Evolutionary conservation across 345 rosid genomes (phyloP).

Genomic region (Trapa incisa): DNA sequence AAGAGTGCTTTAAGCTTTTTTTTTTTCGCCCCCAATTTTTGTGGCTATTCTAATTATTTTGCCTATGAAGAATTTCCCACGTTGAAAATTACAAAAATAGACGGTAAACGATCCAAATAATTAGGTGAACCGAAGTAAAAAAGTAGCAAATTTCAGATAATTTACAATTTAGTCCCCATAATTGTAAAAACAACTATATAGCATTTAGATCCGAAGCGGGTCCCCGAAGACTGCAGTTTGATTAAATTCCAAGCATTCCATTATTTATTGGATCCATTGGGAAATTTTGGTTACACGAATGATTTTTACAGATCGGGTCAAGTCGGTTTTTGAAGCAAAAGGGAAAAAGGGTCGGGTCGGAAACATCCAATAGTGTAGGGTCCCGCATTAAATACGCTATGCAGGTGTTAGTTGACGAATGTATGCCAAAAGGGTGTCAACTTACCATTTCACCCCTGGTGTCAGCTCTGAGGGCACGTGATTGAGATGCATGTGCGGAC

Average conservation of each 20-base stretch:
- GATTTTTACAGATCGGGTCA: too few relatives aligned
- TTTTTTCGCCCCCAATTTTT: background rate
- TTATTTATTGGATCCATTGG: too few relatives aligned
- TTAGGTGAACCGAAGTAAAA: too few relatives aligned
- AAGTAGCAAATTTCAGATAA: too few relatives aligned
- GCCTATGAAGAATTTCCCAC: too few relatives aligned
- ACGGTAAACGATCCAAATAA: too few relatives aligned
- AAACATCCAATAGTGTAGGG: background rate
- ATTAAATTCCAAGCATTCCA: background rate
- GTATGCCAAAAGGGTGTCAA: background rate
- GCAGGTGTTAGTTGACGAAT: background rate
- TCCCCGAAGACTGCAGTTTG: background rate
- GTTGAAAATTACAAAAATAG: too few relatives aligned
- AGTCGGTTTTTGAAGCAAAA: too few relatives aligned
- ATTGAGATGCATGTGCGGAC: background rate
- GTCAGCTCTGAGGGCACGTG: background rate
- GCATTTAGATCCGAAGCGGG: background rate
- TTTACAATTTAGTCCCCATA: too few relatives aligned
- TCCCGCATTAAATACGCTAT: background rate
- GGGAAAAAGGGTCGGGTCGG: background rate
- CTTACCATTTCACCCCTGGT: background rate
- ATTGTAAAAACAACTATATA: too few relatives aligned
- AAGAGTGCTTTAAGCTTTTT: background rate
- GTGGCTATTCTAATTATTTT: background rate
- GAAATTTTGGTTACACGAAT: too few relatives aligned